phyloP scores from a whole-genome alignment of 2,329 filamentous ascomycete species.

The Epichloe hybrida region DNA sequence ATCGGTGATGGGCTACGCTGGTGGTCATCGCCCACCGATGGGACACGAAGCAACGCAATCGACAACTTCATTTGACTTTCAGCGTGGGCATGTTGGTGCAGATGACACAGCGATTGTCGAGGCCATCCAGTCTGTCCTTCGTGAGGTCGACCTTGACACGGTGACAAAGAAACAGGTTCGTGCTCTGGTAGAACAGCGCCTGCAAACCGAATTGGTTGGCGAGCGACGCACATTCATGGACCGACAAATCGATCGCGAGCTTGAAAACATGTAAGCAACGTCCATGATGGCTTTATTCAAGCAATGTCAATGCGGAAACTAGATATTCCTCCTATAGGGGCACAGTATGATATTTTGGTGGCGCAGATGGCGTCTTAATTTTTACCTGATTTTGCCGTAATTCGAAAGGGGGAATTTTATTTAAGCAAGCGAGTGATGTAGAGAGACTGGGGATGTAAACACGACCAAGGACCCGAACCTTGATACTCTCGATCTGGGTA shows the following conservation, averaged over 20 bases:
- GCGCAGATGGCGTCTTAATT: not conserved
- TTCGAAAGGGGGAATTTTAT: not conserved
- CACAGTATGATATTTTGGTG: not conserved
- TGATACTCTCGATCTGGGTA: not conserved
- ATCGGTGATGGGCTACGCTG: conserved; percentile 32
- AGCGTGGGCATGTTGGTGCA: conserved; percentile 48
- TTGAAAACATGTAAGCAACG: conserved; percentile 69
- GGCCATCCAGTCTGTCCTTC: conserved; percentile 68
- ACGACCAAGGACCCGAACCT: not conserved
- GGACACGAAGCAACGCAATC: conserved; percentile 34
- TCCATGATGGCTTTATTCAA: not conserved
- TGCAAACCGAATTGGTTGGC: conserved; percentile 78
- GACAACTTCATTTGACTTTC: conserved; percentile 45
- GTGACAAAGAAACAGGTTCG: conserved; percentile 97
- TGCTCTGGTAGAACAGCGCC: conserved; percentile 79
- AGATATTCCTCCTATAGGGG: not conserved
- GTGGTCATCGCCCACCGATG: conserved; percentile 33
- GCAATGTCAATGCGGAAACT: not conserved
- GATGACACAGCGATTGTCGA: conserved; percentile 72
- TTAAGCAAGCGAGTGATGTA: not conserved
- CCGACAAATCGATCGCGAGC: conserved; percentile 79
- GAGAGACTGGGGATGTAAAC: not conserved
- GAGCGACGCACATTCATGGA: conserved; percentile 86
- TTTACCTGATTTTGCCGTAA: not conserved
- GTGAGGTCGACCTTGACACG: conserved; percentile 86